Conservation (phyloP, 371 early-diverging fungal species). For the Umbelopsis sp. region DNA sequence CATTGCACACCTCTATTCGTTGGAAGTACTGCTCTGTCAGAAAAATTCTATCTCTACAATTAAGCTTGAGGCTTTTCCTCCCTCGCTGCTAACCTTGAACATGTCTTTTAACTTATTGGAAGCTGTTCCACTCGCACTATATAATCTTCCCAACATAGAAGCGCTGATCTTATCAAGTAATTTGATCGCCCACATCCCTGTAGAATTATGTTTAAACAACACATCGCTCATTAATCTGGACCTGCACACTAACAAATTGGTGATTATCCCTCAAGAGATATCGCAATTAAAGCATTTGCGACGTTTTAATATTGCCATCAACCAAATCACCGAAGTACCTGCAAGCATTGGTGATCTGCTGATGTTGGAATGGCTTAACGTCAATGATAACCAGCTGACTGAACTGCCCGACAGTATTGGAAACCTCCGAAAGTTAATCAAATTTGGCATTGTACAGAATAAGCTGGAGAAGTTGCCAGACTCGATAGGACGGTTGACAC, state of each 20-base stretch:
- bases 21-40: slow-evolving; percentile 49
- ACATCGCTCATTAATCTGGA: slow-evolving; percentile 60
- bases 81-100: slow-evolving; percentile 44
- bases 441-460: slow-evolving; percentile 76
- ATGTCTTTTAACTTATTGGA: slow-evolving; percentile 51
- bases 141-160: slow-evolving; percentile 43
- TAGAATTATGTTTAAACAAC: slow-evolving; percentile 49
- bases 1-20: slow-evolving; percentile 35
- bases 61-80: slow-evolving; percentile 32
- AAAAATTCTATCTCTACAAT: slow-evolving; percentile 46
- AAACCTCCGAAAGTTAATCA: slow-evolving; percentile 59
- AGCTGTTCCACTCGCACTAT: slow-evolving; percentile 49
- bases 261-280: slow-evolving; percentile 27
- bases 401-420: slow-evolving; percentile 57
- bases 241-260: slow-evolving; percentile 63
- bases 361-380: slow-evolving; percentile 71
- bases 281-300: slow-evolving; percentile 42
- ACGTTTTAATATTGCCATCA: slow-evolving; percentile 69
- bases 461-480: slow-evolving; percentile 54
- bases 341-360: slow-evolving; percentile 53
- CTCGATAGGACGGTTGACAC: slow-evolving; percentile 40
- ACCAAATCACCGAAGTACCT: slow-evolving; percentile 58
- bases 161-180: slow-evolving; percentile 67
- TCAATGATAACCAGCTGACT: slow-evolving; percentile 68
- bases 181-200: slow-evolving; percentile 45